phyloP scores from a whole-genome alignment of 2,329 filamentous ascomycete species.

The Verticillium albo-atrum region DNA sequence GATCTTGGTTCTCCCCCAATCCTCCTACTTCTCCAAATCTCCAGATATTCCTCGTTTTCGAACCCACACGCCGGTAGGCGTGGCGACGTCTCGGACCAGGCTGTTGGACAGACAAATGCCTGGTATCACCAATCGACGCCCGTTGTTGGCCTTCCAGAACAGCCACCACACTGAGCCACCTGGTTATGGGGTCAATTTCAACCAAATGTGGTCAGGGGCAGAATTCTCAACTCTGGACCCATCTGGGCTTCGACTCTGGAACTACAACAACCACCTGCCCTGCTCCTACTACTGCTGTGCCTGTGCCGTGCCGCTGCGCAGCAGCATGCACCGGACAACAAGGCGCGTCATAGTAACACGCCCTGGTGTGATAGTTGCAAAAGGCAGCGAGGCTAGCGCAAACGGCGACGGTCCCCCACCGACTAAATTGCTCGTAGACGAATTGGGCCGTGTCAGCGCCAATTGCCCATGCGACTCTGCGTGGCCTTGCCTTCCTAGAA shows the following conservation, averaged over 20 bases:
- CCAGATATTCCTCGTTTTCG: not conserved
- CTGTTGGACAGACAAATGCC: too few relatives aligned
- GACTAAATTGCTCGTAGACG: constrained; percentile 7
- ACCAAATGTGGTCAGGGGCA: too few relatives aligned
- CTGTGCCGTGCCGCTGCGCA: not conserved
- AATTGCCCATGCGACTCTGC: constrained; percentile 1
- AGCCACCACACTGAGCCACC: too few relatives aligned
- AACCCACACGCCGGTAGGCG: not conserved
- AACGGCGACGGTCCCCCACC: constrained; percentile 14
- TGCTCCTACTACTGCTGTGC: not conserved
- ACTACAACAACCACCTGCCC: not conserved
- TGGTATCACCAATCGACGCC: too few relatives aligned
- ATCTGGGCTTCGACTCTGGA: not conserved
- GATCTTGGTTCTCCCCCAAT: constrained; percentile 1
- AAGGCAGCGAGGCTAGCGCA: constrained; percentile 1
- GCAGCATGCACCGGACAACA: not conserved
- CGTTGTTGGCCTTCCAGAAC: too few relatives aligned
- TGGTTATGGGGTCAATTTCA: too few relatives aligned
- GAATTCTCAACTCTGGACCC: not conserved
- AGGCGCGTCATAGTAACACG: not conserved
- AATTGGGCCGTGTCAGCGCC: constrained; percentile 6
- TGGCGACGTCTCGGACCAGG: too few relatives aligned
- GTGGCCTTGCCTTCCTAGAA: not conserved
- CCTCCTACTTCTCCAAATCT: not conserved
- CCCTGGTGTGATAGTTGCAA: not conserved